These are phyloP conservation scores for Verticillium nonalfalfae DNA, from an alignment of 2,329 filamentous ascomycete genomes.

Conservation along the genomic window DNA sequence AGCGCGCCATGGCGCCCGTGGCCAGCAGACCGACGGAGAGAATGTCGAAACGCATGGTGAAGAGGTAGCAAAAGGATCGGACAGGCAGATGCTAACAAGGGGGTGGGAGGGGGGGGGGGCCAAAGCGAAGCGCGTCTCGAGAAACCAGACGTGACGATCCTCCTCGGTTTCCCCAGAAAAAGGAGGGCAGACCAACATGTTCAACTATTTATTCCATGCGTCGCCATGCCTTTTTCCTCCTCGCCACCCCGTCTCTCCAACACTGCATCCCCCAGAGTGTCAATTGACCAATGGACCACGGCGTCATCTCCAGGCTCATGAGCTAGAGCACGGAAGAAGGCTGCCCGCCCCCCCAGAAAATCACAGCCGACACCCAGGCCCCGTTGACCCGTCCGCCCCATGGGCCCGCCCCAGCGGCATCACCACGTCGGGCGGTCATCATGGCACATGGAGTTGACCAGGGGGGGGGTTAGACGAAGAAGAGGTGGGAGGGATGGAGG, in stretches of 20 bases:
- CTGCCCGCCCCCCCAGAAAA: background rate
- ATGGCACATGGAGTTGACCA: too few species aligned
- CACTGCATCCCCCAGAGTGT: background rate
- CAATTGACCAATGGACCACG: background rate
- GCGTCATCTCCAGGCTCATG: background rate
- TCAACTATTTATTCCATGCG: background rate
- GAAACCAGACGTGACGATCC: background rate
- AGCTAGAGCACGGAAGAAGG: background rate
- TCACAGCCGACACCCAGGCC: background rate
- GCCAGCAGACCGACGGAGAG: constrained; percentile 10
- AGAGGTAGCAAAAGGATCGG: background rate
- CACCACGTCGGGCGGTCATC: background rate
- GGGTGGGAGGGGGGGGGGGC: too few species aligned
- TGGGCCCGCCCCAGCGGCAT: background rate
- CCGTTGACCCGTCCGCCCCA: background rate
- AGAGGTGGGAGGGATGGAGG: too few species aligned
- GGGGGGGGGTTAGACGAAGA: too few species aligned
- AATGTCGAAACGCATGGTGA: constrained; percentile 6
- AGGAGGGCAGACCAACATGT: background rate
- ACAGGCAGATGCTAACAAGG: background rate
- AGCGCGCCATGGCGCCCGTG: constrained; percentile 5
- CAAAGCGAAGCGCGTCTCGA: background rate
- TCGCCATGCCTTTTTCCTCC: background rate
- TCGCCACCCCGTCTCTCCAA: background rate
- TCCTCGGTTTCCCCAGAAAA: background rate